phyloP scores from a whole-genome alignment of 257 asterid species.

The Scutellaria galericulata region DNA sequence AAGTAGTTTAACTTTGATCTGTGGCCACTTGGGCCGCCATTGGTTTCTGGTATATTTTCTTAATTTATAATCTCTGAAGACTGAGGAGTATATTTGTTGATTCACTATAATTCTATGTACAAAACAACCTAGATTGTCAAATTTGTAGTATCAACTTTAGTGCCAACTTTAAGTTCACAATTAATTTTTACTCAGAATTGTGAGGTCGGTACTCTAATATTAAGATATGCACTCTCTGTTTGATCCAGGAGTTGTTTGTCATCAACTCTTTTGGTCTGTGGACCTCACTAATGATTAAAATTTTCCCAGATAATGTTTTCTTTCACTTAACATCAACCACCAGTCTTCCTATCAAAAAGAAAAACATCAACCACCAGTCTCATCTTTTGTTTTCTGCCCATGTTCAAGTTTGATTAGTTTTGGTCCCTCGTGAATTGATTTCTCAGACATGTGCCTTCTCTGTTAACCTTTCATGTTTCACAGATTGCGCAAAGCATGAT shows the following conservation, averaged over 20 bases:
- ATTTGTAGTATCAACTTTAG: not conserved
- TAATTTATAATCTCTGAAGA: not conserved
- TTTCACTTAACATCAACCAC: not conserved
- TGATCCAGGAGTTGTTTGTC: not conserved
- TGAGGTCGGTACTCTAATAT: conserved; percentile 11
- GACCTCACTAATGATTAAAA: not conserved
- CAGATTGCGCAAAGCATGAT: conserved; percentile 90
- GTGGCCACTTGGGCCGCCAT: no score
- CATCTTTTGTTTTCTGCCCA: not conserved
- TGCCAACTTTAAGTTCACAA: not conserved
- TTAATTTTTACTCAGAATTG: not conserved
- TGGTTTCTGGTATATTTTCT: no score
- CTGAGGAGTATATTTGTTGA: not conserved
- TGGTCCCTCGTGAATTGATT: not conserved
- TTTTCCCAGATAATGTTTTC: not conserved
- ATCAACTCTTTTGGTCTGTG: not conserved
- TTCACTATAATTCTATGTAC: not conserved
- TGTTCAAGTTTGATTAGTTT: conserved; percentile 10
- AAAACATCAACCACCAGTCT: no score
- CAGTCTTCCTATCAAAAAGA: not conserved
- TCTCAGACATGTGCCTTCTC: conserved; percentile 10
- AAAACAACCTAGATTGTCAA: not conserved
- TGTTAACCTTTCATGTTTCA: conserved; percentile 18
- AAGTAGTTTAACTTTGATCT: not conserved
- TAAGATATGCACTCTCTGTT: not conserved